Evolutionary conservation across 1,284 basidiomycete genomes (phyloP), one percentile per base, ranked within the genome.

Genomic region (Coriolopsis trogii): DNA sequence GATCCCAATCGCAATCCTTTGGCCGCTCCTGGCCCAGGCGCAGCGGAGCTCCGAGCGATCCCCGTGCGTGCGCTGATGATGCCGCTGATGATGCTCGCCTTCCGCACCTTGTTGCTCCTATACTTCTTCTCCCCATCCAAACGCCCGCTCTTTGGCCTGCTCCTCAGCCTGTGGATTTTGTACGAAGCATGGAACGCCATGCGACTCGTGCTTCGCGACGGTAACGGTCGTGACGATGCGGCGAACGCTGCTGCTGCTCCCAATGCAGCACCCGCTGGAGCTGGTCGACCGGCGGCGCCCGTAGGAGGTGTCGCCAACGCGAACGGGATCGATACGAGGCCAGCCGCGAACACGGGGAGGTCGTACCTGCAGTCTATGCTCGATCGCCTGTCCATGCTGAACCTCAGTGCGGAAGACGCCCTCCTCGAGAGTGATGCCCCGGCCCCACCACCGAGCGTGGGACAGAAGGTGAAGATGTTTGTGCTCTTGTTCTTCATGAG

Each of bases 141-240:
- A 58, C 87, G 88, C 53, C 89, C 89, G 1, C 63, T 91, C 12
- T 81, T 91, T 53, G 84, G 84, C 20, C 55, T 88, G 21, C 67
- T 89, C 43, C 76, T 92, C 28, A 70, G 85, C 18, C 79, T 73
- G 4, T 91, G 87, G 85, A 80, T 89, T 62, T 53, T 86, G 13
- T 92, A 89, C 64, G 89, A 91, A 67, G 81, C 87, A 21, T 90
- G 85, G 85, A 79, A 78, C 46, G 83, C 84, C n/a, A 76, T 90
- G 53, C 76, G 84, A 33, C 73, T 80, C 46, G 77, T 76, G 34
- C 56, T 86, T 25, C 63, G 75, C 21, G 74, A 79, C 45, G 74
- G 73, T 8, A 57, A 69, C n/a, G 64, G 55, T 39, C 67, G 62
- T 9, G 53, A 51, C 8, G 51, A 43, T 24, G 69, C 70, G 49